phyloP scores from a whole-genome alignment of 2,329 filamentous ascomycete genomes.

The Leptographium lundbergii region DNA sequence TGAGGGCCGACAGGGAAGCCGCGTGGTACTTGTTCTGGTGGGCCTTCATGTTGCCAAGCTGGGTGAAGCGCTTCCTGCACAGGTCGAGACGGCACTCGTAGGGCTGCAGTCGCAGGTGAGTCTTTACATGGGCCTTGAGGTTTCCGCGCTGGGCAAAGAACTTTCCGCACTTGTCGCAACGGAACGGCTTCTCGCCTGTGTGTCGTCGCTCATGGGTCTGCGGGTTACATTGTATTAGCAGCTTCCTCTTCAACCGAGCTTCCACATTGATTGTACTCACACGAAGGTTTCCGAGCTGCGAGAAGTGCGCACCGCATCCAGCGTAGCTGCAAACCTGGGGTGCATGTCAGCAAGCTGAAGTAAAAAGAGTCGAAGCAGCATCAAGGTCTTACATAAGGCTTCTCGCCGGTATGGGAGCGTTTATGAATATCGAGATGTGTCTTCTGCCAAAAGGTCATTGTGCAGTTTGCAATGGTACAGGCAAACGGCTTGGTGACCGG shows the following conservation, averaged over 20 bases:
- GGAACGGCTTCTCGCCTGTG: conserved; percentile 75
- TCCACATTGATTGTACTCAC: conserved; percentile 28
- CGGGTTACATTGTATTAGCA: neutral
- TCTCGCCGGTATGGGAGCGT: conserved; percentile 77
- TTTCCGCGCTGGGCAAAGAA: conserved; percentile 78
- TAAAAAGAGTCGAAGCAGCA: neutral
- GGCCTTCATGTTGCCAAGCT: conserved; percentile 85
- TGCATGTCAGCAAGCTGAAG: neutral
- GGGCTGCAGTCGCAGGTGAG: conserved; percentile 64
- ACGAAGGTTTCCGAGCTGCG: conserved; percentile 82
- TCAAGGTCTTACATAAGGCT: conserved; percentile 61
- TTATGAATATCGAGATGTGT: conserved; percentile 87
- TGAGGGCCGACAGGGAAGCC: conserved; percentile 57
- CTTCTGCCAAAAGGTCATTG: conserved; percentile 78
- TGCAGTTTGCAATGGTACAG: conserved; percentile 62
- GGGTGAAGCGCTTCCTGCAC: conserved; percentile 80
- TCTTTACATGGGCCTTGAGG: conserved; percentile 69
- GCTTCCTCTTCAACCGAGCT: neutral
- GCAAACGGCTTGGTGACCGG: conserved; percentile 18
- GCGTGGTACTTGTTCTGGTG: conserved; percentile 93
- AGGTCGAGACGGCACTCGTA: conserved; percentile 71
- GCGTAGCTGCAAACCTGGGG: neutral
- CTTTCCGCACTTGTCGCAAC: conserved; percentile 69
- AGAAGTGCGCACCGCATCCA: conserved; percentile 65
- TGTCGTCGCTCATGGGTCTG: conserved; percentile 80